phyloP scores from a whole-genome alignment of 345 rosid genomes.

The Eucalyptus erythrocorys region DNA sequence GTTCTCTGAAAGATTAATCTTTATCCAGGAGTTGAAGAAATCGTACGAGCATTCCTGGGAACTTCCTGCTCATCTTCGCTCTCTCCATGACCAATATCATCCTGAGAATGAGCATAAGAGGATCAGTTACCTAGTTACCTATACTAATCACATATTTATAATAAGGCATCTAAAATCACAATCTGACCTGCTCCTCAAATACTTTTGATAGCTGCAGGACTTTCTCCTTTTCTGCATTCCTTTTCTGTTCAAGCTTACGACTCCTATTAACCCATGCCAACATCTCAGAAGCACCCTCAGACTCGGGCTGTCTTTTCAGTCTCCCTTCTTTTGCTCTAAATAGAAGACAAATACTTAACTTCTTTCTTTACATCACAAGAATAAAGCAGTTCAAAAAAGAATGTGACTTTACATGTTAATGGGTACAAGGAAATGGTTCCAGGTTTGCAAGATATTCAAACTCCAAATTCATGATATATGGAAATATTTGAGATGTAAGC shows the following conservation, averaged over 20 bases:
- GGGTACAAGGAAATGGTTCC: not conserved
- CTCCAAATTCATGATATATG: not conserved
- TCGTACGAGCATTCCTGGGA: conserved; percentile 22
- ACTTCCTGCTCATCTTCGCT: conserved; percentile 58
- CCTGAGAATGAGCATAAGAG: conserved; percentile 27
- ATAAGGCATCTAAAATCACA: not conserved
- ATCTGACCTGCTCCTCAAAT: conserved; percentile 85
- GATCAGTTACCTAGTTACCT: not conserved
- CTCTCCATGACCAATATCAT: conserved; percentile 54
- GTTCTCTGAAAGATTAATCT: not conserved
- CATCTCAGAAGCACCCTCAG: conserved; percentile 54
- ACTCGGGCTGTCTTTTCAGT: conserved; percentile 42
- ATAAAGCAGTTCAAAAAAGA: not conserved
- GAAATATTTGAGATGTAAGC: not conserved
- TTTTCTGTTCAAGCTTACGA: conserved; percentile 67
- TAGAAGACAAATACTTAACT: not conserved
- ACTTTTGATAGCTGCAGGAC: conserved; percentile 61
- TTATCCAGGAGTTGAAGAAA: not conserved
- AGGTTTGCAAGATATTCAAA: not conserved
- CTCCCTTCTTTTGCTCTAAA: conserved; percentile 81
- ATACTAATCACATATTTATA: not conserved
- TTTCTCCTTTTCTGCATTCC: conserved; percentile 64
- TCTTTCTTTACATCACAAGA: not conserved
- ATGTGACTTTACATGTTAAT: not conserved
- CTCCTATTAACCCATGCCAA: conserved; percentile 66